Conservation (phyloP, 202 grass and related monocot species). For the Tripidium arundinaceum region DNA sequence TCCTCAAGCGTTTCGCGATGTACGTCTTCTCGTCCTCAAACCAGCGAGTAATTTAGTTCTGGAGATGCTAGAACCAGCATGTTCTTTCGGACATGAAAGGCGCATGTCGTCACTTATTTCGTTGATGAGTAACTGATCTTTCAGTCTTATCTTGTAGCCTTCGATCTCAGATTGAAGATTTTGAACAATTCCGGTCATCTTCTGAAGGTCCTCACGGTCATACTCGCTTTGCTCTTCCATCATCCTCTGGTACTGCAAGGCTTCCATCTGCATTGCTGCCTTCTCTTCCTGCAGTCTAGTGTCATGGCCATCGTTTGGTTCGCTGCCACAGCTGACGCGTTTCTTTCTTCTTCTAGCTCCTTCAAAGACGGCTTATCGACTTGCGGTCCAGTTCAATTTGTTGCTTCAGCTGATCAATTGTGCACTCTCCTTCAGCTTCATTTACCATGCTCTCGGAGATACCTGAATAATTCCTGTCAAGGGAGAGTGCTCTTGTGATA, state of each 20-base stretch:
- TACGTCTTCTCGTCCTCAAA: constrained; percentile 55
- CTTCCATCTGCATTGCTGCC: constrained; percentile 75
- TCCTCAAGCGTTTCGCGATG: constrained; percentile 52
- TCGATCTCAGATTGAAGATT: constrained; percentile 55
- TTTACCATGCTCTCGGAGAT: constrained; percentile 48
- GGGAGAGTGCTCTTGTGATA: constrained; percentile 62
- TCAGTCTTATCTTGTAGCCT: constrained; percentile 32
- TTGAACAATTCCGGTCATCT: constrained; percentile 44
- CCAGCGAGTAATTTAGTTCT: constrained; percentile 27
- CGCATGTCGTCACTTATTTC: constrained; percentile 45
- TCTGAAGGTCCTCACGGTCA: constrained; percentile 61
- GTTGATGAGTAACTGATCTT: constrained; percentile 12
- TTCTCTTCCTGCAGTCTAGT: constrained; percentile 96
- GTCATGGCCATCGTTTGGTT: constrained; percentile 95
- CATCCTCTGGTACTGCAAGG: constrained; percentile 68
- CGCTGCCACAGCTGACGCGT: constrained; percentile 71
- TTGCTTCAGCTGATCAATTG: constrained; percentile 52
- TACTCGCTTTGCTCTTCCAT: constrained; percentile 92
- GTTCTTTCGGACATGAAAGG: background rate
- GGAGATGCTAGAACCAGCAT: background rate
- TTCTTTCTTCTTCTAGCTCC: constrained; percentile 90
- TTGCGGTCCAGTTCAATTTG: constrained; percentile 64
- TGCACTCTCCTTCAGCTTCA: constrained; percentile 55
- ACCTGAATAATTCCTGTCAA: constrained; percentile 58
- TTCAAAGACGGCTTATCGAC: constrained; percentile 73